Conservation (phyloP, 345 rosid genomes). For the Raphanus raphanistrum region DNA sequence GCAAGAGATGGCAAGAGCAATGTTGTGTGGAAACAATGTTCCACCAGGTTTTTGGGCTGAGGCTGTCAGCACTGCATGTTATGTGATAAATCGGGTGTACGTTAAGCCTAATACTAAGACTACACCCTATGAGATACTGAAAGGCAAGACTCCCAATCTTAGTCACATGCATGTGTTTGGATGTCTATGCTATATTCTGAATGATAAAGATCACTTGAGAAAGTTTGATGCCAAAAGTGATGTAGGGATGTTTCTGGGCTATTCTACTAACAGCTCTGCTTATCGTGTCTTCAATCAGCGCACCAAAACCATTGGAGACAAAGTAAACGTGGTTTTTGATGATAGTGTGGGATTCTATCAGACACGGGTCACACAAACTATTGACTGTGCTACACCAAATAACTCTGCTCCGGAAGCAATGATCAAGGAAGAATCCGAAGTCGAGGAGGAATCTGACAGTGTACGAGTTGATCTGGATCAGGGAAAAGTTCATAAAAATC, state of each 20-base stretch:
- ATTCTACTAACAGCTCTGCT: not conserved
- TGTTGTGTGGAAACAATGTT: not conserved
- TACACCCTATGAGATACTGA: not conserved
- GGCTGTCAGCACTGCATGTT: not conserved
- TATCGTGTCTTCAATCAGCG: too few relatives aligned
- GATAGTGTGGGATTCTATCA: not conserved
- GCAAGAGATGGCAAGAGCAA: not conserved
- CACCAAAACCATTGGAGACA: too few relatives aligned
- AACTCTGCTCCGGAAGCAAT: too few relatives aligned
- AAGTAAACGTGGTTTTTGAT: not conserved
- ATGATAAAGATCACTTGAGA: not conserved
- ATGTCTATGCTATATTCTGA: not conserved
- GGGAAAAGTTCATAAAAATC: too few relatives aligned
- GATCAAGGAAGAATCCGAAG: too few relatives aligned
- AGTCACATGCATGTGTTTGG: not conserved
- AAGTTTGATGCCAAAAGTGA: not conserved
- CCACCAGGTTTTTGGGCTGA: not conserved
- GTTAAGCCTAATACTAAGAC: not conserved
- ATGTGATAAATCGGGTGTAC: not conserved
- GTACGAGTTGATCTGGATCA: too few relatives aligned
- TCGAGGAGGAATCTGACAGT: too few relatives aligned
- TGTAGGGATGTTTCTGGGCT: not conserved
- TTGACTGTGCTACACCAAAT: too few relatives aligned
- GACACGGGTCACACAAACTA: not conserved
- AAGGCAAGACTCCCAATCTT: not conserved